Conservation (phyloP, 1,139 yeast species). For the Candida dubliniensis region DNA sequence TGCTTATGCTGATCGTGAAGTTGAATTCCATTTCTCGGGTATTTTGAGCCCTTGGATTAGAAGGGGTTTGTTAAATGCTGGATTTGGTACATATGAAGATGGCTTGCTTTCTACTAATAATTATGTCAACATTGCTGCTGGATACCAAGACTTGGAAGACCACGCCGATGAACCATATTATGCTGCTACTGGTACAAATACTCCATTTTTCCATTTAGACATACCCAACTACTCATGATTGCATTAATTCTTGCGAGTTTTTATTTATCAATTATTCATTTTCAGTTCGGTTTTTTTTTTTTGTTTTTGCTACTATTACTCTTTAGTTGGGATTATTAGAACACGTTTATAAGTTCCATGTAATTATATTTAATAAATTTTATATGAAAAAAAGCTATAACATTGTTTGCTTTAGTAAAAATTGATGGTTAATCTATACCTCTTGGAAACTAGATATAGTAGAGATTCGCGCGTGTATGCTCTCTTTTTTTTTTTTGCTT, state of each 20-base stretch:
- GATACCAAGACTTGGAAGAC: constrained; percentile 31
- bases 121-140: constrained; percentile 43
- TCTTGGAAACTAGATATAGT: too few relatives aligned
- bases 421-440: too few relatives aligned
- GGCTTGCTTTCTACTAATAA: constrained; percentile 41
- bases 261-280: background rate
- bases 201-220: constrained; percentile 86
- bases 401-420: too few relatives aligned
- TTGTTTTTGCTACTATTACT: too few relatives aligned
- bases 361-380: too few relatives aligned
- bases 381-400: too few relatives aligned
- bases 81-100: constrained; percentile 67
- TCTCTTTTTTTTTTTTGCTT: too few relatives aligned
- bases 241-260: constrained; percentile 9
- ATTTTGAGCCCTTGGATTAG: constrained; percentile 84
- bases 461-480: too few relatives aligned
- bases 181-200: constrained; percentile 68
- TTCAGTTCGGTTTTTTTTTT: too few relatives aligned
- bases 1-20: constrained; percentile 76
- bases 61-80: constrained; percentile 71
- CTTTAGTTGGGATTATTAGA: too few relatives aligned
- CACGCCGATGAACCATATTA: constrained; percentile 34
- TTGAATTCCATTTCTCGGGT: constrained; percentile 88
- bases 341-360: too few relatives aligned
- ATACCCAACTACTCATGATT: constrained; percentile 61